Evolutionary conservation across 2,329 filamentous ascomycete species (phyloP), one percentile per base, ranked within the genome.

Genomic region (Tolypocladium cylindrosporum): DNA sequence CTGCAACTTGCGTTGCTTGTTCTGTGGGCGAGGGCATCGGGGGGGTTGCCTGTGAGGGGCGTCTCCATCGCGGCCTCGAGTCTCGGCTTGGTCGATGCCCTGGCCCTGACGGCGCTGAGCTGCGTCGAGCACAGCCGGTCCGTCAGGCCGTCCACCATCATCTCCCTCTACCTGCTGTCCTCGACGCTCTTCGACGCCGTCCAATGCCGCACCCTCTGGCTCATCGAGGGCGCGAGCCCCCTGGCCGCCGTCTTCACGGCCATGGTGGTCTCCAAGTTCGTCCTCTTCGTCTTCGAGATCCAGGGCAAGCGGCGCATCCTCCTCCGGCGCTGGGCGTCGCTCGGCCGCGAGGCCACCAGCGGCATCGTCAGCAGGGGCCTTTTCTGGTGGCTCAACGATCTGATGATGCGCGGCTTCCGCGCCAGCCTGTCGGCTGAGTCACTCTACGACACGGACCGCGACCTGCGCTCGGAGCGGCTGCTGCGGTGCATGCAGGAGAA

Each of bases 91-190:
- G 57, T 68, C 14, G 64, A 65, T 14, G 61, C 65, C 9, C 27
- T 70, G 19, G 59, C 59, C 13, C 56, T 72, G 37, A 54, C 60
- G 2, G 42, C 63, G 0, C 60, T 73, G 16, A 71, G 68, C 1
- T 71, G 66, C 52, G 11, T 61, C 2, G 69, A 72, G 55, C 72
- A 74, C 56, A 58, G 57, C 62, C 73, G 61, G 37, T 68, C 71
- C 6, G 65, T 68, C 0, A 64, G 73, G 2, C 75, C 75, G 0
- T 78, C 75, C 0, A 64, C 71, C 1, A 55, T 77, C 2, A 61
- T 79, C 24, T 69, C 62, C 14, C 61, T 61, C 37, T 78, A 72
- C 52, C 62, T 78, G 4, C 65, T 73, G 31, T 57, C 75, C 27
- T 72, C 73, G 9, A 59, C 72, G 1, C 65, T 70, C 1, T 50